Evolutionary conservation across 106 monocot species (phyloP).

Genomic region (Agapanthus africanus): DNA sequence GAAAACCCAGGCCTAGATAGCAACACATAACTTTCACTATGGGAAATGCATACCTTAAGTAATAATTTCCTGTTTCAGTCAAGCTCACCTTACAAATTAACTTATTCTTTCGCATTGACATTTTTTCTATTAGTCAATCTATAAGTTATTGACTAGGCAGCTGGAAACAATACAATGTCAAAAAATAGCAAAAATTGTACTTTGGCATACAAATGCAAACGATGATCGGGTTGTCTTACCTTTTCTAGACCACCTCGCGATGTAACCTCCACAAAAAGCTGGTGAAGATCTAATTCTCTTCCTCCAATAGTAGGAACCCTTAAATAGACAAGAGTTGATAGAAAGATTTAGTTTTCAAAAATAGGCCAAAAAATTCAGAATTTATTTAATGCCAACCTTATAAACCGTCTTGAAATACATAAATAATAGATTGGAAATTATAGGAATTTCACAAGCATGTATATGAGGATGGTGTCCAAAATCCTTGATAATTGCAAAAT

Average conservation of each 20-base stretch:
- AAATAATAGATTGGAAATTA: neutral
- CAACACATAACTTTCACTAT: too few species aligned
- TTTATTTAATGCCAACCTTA: neutral
- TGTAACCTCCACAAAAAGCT: conserved; percentile 81
- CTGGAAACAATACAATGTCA: neutral
- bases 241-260: conserved; percentile 89
- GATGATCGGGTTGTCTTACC: conserved; percentile 28
- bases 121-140: too few species aligned
- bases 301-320: conserved; percentile 94
- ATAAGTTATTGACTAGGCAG: neutral
- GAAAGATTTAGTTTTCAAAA: neutral
- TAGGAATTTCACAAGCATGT: neutral
- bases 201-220: conserved; percentile 1
- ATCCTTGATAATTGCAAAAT: neutral
- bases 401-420: neutral
- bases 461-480: neutral
- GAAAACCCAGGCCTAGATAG: too few species aligned
- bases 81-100: too few species aligned
- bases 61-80: too few species aligned
- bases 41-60: too few species aligned
- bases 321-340: conserved; percentile 11
- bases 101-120: too few species aligned
- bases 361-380: neutral
- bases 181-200: neutral
- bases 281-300: conserved; percentile 86